These are phyloP conservation scores for Vanderwaltozyma tropicalis DNA, from an alignment of 805 yeast species.

Conservation along the genomic window DNA sequence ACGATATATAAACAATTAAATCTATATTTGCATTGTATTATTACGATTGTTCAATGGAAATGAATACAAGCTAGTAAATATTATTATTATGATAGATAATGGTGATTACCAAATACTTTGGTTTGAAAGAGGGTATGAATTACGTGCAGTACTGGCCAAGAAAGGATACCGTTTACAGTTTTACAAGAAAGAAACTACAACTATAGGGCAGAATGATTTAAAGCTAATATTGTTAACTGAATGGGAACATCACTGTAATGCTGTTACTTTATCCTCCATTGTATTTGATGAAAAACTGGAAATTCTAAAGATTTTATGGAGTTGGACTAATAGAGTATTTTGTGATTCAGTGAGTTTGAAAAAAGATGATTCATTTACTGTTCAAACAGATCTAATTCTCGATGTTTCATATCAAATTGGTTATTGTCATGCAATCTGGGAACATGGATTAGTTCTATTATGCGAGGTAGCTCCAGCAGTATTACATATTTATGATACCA, in stretches of 20 bases:
- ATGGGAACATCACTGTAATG: not conserved
- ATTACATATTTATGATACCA: not conserved
- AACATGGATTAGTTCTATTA: not conserved
- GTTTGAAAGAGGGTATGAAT: no score
- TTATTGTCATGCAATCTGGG: not conserved
- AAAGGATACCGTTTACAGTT: not conserved
- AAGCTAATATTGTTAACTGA: no score
- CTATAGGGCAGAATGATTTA: not conserved
- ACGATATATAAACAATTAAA: no score
- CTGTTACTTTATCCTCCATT: not conserved
- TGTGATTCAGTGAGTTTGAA: slow-evolving; percentile 1
- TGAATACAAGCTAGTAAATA: no score
- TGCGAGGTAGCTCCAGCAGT: not conserved
- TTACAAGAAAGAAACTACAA: no score
- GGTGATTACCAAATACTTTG: no score
- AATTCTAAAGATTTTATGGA: not conserved
- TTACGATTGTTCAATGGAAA: no score
- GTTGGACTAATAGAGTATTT: not conserved
- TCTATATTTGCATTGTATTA: no score
- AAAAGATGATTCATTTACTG: not conserved
- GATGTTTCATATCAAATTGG: not conserved
- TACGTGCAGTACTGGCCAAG: no score
- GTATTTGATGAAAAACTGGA: not conserved
- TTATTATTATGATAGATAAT: no score
- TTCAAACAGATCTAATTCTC: not conserved